Evolutionary conservation across 306 rosid species (phyloP).

Genomic region (Potentilla sterilis): DNA sequence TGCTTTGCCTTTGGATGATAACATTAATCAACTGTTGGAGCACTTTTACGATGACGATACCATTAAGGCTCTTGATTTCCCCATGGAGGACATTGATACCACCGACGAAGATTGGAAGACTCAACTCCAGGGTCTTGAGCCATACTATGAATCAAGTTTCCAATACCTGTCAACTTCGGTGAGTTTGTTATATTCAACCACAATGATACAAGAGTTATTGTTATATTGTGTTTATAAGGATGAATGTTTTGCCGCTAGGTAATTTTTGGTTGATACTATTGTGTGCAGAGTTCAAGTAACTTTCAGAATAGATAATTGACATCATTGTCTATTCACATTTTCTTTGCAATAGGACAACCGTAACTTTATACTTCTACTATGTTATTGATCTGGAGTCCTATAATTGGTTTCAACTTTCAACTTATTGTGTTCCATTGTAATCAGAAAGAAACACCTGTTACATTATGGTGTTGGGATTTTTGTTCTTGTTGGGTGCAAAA

Average conservation of each 20-base stretch:
- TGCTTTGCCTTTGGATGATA: constrained; percentile 53
- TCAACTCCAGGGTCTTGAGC: constrained; percentile 47
- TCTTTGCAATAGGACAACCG: neutral
- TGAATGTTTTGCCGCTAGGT: neutral
- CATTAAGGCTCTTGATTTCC: constrained; percentile 53
- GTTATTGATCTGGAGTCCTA: neutral
- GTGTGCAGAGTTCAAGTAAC: neutral
- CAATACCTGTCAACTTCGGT: constrained; percentile 44
- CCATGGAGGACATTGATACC: constrained; percentile 67
- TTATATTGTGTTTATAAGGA: neutral
- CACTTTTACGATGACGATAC: constrained; percentile 44
- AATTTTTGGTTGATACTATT: neutral
- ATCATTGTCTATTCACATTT: neutral
- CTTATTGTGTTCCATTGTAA: neutral
- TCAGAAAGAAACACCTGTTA: neutral
- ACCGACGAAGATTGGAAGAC: constrained; percentile 61
- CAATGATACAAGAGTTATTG: no score
- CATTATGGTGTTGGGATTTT: neutral
- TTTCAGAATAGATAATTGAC: neutral
- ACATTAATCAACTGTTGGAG: constrained; percentile 46
- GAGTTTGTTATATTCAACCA: constrained; percentile 29
- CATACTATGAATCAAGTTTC: neutral
- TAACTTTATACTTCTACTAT: neutral
- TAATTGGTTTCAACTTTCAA: neutral
- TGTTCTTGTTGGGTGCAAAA: neutral